Evolutionary conservation across 345 rosid species (phyloP).

Genomic region (Turritis glabra): DNA sequence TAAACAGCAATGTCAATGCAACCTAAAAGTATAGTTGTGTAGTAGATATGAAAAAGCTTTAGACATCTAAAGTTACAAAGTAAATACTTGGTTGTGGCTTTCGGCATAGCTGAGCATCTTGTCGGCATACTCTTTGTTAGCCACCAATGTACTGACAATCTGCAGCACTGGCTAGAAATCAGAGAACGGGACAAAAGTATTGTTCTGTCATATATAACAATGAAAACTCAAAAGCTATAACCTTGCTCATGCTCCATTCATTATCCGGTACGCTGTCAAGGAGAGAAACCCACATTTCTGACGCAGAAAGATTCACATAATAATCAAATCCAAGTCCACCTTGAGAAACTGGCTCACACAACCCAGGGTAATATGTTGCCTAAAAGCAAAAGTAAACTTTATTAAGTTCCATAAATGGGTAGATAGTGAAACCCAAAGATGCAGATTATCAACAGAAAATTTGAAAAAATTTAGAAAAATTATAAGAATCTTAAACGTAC

Average conservation of each 20-base stretch:
- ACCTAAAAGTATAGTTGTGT: slow-evolving; percentile 6
- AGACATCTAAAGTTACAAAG: slow-evolving; percentile 23
- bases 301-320: slow-evolving; percentile 77
- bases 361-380: slow-evolving; percentile 93
- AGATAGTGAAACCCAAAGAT: slow-evolving; percentile 3
- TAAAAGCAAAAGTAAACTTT: slow-evolving; percentile 37
- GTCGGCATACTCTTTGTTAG: slow-evolving; percentile 63
- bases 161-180: slow-evolving; percentile 43
- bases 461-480: background rate
- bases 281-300: slow-evolving; percentile 93
- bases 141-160: slow-evolving; percentile 75
- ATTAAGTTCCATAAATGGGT: slow-evolving; percentile 16
- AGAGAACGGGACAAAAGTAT: slow-evolving; percentile 21
- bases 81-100: slow-evolving; percentile 80
- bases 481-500: background rate
- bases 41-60: slow-evolving; percentile 20
- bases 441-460: slow-evolving; percentile 9
- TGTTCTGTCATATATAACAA: slow-evolving; percentile 24
- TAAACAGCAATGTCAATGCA: slow-evolving; percentile 17
- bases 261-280: slow-evolving; percentile 65
- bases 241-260: slow-evolving; percentile 98
- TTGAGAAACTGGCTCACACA: slow-evolving; percentile 85
- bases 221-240: slow-evolving; percentile 35
- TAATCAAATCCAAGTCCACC: slow-evolving; percentile 97
- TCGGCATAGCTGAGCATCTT: slow-evolving; percentile 87